Conservation (phyloP, 352 stramenopile species). For the Pythium phragmiticola region DNA sequence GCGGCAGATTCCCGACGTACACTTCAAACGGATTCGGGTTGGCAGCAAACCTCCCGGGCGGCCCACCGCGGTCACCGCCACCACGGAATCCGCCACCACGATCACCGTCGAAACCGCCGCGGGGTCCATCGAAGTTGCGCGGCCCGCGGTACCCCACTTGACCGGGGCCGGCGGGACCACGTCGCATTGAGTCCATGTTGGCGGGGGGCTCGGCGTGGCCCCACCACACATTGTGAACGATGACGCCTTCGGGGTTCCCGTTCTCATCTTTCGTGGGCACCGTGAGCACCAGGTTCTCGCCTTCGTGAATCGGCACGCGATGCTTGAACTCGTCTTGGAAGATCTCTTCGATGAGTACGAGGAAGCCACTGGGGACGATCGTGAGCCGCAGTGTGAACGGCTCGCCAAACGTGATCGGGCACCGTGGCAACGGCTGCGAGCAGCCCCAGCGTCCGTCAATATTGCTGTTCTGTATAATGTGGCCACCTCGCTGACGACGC, state of each 20-base stretch:
- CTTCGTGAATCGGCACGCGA: constrained; percentile 79
- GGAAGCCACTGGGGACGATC: constrained; percentile 64
- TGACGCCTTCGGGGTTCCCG: constrained; percentile 62
- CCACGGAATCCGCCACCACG: constrained; percentile 37
- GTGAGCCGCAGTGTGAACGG: constrained; percentile 77
- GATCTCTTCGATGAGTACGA: constrained; percentile 79
- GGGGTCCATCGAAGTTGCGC: constrained; percentile 23
- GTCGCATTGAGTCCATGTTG: constrained; percentile 58
- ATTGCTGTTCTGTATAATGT: constrained; percentile 83
- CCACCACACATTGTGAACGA: constrained; percentile 85
- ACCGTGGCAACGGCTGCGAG: constrained; percentile 60
- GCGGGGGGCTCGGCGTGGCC: constrained; percentile 72
- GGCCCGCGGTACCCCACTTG: constrained; percentile 29
- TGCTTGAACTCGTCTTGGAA: constrained; percentile 86
- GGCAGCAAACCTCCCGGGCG: constrained; percentile 42
- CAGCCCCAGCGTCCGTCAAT: constrained; percentile 78
- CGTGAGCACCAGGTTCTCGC: constrained; percentile 76
- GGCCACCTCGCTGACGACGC: constrained; percentile 53
- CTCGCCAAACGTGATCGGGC: constrained; percentile 70
- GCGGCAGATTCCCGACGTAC: constrained; percentile 82
- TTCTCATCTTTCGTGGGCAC: constrained; percentile 77
- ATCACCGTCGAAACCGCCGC: constrained; percentile 38
- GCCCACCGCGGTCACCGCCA: constrained; percentile 26
- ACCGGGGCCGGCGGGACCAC: constrained; percentile 26
- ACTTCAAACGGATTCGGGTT: constrained; percentile 74